These are phyloP conservation scores for Kwoniella mangroviensis DNA, from an alignment of 768 basidiomycete genomes.

Conservation along the genomic window DNA sequence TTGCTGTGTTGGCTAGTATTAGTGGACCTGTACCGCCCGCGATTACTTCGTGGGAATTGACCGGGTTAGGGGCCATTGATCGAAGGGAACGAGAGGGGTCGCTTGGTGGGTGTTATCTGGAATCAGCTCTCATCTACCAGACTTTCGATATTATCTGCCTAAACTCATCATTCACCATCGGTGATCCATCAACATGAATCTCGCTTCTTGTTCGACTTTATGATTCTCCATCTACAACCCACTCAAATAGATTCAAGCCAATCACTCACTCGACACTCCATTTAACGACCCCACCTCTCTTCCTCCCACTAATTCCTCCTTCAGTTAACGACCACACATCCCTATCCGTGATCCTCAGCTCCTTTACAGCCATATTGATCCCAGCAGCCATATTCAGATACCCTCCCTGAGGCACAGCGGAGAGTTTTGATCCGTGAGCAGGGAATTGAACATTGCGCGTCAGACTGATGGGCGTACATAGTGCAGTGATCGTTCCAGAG, in stretches of 20 bases:
- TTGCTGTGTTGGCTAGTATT: slow-evolving; percentile 52
- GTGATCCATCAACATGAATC: no score
- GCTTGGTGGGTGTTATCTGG: background rate
- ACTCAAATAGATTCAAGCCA: background rate
- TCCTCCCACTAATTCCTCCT: slow-evolving; percentile 59
- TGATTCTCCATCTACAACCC: no score
- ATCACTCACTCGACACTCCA: slow-evolving; percentile 58
- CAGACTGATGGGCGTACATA: slow-evolving; percentile 62
- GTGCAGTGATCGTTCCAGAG: slow-evolving; percentile 71
- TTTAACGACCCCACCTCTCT: slow-evolving; percentile 55
- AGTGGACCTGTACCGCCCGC: slow-evolving; percentile 60
- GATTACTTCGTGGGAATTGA: slow-evolving; percentile 55
- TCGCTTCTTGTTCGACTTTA: no score
- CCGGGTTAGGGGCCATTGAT: slow-evolving; percentile 52
- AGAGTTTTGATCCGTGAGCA: slow-evolving; percentile 57
- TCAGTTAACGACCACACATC: slow-evolving; percentile 65
- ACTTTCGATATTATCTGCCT: no score
- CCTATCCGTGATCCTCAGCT: slow-evolving; percentile 76
- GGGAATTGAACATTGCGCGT: slow-evolving; percentile 53
- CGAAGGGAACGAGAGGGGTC: slow-evolving; percentile 41
- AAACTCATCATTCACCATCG: no score
- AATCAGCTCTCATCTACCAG: background rate
- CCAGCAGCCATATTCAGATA: slow-evolving; percentile 30
- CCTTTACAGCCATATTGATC: slow-evolving; percentile 65
- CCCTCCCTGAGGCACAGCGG: slow-evolving; percentile 1